Evolutionary conservation across 1,284 basidiomycete genomes (phyloP).

Genomic region (Anthracocystis setariae): DNA sequence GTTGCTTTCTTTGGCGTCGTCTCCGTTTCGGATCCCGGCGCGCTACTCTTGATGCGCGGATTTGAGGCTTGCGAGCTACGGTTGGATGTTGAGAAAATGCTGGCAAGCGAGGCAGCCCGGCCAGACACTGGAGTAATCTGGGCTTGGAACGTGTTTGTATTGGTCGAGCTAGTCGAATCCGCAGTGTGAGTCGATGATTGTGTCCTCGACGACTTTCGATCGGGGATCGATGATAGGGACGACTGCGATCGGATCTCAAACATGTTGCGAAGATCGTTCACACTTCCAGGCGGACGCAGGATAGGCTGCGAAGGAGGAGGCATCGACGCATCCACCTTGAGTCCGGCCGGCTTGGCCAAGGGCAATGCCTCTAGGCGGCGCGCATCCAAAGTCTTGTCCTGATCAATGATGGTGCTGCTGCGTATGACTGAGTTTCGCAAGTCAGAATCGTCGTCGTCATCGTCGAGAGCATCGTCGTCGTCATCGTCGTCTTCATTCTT

Average conservation of each 20-base stretch:
- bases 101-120: slow-evolving; percentile 49
- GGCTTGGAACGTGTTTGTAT: slow-evolving; percentile 48
- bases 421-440: slow-evolving; percentile 8
- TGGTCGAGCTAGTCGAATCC: slow-evolving; percentile 19
- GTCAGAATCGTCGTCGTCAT: slow-evolving; percentile 8
- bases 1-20: slow-evolving; percentile 3
- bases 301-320: slow-evolving; percentile 14
- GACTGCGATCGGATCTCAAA: slow-evolving; percentile 45
- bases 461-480: slow-evolving; percentile 9
- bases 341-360: slow-evolving; percentile 11
- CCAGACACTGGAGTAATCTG: slow-evolving; percentile 49
- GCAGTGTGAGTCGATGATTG: slow-evolving; percentile 11
- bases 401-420: slow-evolving; percentile 18
- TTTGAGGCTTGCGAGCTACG: neutral
- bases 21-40: neutral
- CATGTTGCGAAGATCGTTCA: slow-evolving; percentile 23
- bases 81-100: slow-evolving; percentile 42
- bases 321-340: slow-evolving; percentile 7
- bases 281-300: slow-evolving; percentile 27
- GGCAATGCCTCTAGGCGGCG: slow-evolving; percentile 12
- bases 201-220: slow-evolving; percentile 39
- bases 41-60: slow-evolving; percentile 8
- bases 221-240: slow-evolving; percentile 37
- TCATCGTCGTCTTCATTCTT: slow-evolving; percentile 21
- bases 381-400: slow-evolving; percentile 18